These are phyloP conservation scores for Pythium scleroteichum DNA, from an alignment of 352 stramenopile genomes.

Conservation along the genomic window DNA sequence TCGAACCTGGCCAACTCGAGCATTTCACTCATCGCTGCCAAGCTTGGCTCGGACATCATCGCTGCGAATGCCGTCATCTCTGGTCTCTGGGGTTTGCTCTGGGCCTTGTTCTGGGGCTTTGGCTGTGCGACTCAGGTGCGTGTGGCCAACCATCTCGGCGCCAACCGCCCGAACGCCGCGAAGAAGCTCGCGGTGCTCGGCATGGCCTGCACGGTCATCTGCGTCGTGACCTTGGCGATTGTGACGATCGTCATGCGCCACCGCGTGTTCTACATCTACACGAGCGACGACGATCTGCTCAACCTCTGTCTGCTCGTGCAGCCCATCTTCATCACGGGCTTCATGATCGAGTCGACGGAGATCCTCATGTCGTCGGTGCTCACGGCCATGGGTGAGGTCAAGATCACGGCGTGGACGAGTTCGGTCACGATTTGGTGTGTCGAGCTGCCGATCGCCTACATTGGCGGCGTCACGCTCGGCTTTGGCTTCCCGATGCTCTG, in stretches of 20 bases:
- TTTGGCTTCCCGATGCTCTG: conserved; percentile 49
- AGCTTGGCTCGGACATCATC: conserved; percentile 74
- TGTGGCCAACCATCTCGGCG: conserved; percentile 75
- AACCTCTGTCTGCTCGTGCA: conserved; percentile 48
- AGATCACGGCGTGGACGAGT: conserved; percentile 46
- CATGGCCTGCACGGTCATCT: conserved; percentile 55
- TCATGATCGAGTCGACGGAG: conserved; percentile 53
- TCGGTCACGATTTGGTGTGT: conserved; percentile 49
- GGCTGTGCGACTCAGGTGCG: conserved; percentile 77
- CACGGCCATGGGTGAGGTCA: conserved; percentile 54
- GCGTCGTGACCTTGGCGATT: conserved; percentile 47
- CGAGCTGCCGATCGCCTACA: conserved; percentile 50
- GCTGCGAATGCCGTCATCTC: conserved; percentile 77
- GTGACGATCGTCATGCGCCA: conserved; percentile 35
- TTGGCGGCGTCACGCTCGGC: conserved; percentile 43
- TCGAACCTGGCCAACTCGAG: conserved; percentile 73
- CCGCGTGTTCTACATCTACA: conserved; percentile 50
- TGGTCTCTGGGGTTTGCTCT: conserved; percentile 62
- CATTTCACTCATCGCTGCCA: conserved; percentile 71
- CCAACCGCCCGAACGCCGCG: conserved; percentile 62
- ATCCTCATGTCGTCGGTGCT: conserved; percentile 48
- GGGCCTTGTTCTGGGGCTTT: conserved; percentile 81
- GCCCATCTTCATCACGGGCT: conserved; percentile 49
- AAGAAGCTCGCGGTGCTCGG: conserved; percentile 62
- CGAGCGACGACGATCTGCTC: conserved; percentile 46